Conservation (phyloP, 2,329 filamentous ascomycete genomes). For the Apiospora arundinis region DNA sequence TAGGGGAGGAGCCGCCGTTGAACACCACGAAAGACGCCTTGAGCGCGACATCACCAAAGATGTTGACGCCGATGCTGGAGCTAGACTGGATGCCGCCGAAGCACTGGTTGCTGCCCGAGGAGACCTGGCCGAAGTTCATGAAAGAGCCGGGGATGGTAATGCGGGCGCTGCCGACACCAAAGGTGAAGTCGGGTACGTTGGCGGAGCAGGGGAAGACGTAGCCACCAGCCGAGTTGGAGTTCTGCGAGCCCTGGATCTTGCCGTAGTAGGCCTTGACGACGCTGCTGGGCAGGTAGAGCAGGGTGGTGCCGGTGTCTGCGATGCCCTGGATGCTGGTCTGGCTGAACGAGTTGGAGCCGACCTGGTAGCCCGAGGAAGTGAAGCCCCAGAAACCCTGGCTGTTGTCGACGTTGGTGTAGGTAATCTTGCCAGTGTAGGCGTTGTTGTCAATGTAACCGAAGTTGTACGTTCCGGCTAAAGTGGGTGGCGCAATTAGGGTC, state of each 20-base stretch:
- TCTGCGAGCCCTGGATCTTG: constrained; percentile 50
- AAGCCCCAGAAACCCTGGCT: constrained; percentile 43
- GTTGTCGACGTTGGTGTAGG: constrained; percentile 38
- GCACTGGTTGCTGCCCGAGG: constrained; percentile 54
- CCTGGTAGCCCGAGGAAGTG: constrained; percentile 35
- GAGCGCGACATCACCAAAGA: constrained; percentile 71
- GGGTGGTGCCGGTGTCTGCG: constrained; percentile 65
- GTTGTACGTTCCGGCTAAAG: constrained; percentile 40
- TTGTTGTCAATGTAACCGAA: constrained; percentile 42
- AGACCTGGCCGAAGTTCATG: constrained; percentile 56
- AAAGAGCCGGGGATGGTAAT: constrained; percentile 57
- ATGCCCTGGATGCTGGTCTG: constrained; percentile 42
- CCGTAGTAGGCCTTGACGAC: constrained; percentile 59
- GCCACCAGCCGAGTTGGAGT: constrained; percentile 48
- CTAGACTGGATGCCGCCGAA: constrained; percentile 69
- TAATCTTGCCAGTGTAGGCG: constrained; percentile 37
- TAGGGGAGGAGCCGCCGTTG: constrained; percentile 48
- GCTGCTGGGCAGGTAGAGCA: constrained; percentile 56
- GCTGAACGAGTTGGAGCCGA: constrained; percentile 28
- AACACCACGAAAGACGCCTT: constrained; percentile 71
- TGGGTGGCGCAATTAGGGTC: neutral
- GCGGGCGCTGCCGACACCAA: constrained; percentile 53
- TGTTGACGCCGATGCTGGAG: constrained; percentile 50
- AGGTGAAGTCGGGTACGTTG: constrained; percentile 54
- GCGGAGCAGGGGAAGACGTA: constrained; percentile 59